Base-by-base conservation (phyloP, 2,329 filamentous ascomycete genomes). In the Exophiala dermatitidis region DNA sequence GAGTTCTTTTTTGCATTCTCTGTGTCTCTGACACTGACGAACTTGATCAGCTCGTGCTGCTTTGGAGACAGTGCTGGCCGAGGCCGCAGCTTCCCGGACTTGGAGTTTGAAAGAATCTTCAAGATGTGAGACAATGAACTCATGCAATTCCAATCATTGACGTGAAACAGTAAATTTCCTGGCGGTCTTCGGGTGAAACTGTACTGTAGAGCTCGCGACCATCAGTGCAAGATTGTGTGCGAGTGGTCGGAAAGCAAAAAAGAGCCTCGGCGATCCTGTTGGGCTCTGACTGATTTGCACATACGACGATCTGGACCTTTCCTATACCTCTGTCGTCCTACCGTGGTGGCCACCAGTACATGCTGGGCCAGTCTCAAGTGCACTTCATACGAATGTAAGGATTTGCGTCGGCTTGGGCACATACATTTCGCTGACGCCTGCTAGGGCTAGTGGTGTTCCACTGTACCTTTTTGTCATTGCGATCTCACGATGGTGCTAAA, bases 361-460 rank as follows among this genome's bases (percentile, higher is more conserved):
- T 61, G 78, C 4, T 82, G 79, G 79, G 73, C 77, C 2, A 73
- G 71, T 48, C 66, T 83, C 8, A 74, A 76, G 32, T 83, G 82
- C 64, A 68, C 69, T 4, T 68, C 74, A 3, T 76, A 80, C 52
- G 80, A 83, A 65, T 69, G 78, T 78, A 68, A 63, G 10, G 32
- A 12, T 9, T 34, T 6, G 36, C 30, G 6, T 31, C 56, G 31
- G 28, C 49, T 56, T 38, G 43, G 30, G 43, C 53, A 31, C 45
- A 43, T 36, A 53, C 33, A 7, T 26, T 31, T 36, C 32, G 33
- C 32, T 32, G 31, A 47, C 44, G 5, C 9, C 1, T 8, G 31
- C 3, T 43, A 79, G 76, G 72, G 45, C 76, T 82, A 74, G 76
- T 79, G 2, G 63, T 80, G 1, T 81, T 82, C 65, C 80, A 78